These are phyloP conservation scores for Melaleuca alternifolia DNA, from an alignment of 345 rosid species.

Conservation along the genomic window DNA sequence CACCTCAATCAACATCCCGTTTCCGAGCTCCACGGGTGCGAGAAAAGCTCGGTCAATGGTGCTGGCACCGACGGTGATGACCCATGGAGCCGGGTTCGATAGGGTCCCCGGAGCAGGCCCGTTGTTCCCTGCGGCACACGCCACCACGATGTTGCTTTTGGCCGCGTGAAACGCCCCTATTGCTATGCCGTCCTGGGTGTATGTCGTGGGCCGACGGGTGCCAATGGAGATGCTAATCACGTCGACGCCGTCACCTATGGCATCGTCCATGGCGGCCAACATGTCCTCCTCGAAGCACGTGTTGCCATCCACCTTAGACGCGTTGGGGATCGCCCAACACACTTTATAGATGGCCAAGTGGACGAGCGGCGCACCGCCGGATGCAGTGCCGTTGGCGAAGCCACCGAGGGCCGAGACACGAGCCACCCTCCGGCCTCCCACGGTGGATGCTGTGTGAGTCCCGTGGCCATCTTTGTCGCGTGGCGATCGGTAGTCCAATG, in stretches of 20 bases:
- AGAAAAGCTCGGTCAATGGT: constrained; percentile 52
- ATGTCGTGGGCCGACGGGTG: neutral
- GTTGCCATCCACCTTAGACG: constrained; percentile 31
- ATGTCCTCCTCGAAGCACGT: constrained; percentile 52
- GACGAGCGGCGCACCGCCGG: constrained; percentile 70
- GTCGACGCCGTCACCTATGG: constrained; percentile 69
- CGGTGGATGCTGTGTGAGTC: constrained; percentile 76
- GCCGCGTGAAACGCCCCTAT: constrained; percentile 59
- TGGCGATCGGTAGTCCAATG: constrained; percentile 52
- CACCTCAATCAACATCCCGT: constrained; percentile 44
- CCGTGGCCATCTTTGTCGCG: constrained; percentile 86
- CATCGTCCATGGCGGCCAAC: constrained; percentile 79
- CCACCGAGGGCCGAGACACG: constrained; percentile 49
- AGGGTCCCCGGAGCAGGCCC: constrained; percentile 59
- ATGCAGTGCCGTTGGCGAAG: constrained; percentile 54
- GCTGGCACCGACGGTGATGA: constrained; percentile 76
- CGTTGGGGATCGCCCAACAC: constrained; percentile 64
- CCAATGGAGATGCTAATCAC: constrained; percentile 72
- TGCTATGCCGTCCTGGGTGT: constrained; percentile 35
- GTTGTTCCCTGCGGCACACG: constrained; percentile 54
- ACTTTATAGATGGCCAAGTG: constrained; percentile 76
- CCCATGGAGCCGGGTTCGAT: constrained; percentile 71
- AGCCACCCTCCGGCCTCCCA: constrained; percentile 35
- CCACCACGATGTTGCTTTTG: constrained; percentile 49
- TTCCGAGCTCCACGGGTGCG: constrained; percentile 45